Conservation (phyloP, 805 yeast species). For the Starmerella sp. region DNA sequence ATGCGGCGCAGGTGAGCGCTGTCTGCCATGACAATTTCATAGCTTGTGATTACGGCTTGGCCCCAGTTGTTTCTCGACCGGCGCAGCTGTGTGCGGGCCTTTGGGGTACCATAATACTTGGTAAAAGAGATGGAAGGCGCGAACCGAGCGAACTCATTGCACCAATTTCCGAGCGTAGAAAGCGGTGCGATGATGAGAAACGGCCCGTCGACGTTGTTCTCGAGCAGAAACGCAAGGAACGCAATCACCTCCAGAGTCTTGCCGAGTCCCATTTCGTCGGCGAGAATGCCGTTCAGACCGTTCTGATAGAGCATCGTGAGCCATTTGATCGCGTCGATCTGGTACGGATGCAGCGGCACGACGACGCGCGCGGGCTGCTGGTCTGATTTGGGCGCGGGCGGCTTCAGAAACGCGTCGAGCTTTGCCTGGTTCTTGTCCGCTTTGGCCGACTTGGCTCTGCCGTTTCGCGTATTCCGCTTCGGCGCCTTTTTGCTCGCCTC, state of each 20-base stretch:
- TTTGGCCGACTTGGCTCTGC: not conserved
- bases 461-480: not conserved
- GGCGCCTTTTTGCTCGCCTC: not conserved
- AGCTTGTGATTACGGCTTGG: slow-evolving; percentile 64
- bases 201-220: slow-evolving; percentile 69
- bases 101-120: slow-evolving; percentile 51
- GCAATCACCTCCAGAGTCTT: slow-evolving; percentile 86
- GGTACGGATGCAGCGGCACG: slow-evolving; percentile 67
- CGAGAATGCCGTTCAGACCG: slow-evolving; percentile 88
- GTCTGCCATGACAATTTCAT: slow-evolving; percentile 70
- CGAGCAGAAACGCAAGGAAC: slow-evolving; percentile 60
- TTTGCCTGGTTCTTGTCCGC: slow-evolving; percentile 2
- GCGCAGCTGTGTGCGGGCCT: slow-evolving; percentile 40
- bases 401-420: slow-evolving; percentile 16
- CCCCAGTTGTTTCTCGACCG: slow-evolving; percentile 22
- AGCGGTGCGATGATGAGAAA: slow-evolving; percentile 92
- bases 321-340: slow-evolving; percentile 87
- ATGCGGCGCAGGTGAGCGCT: slow-evolving; percentile 40
- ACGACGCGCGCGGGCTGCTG: slow-evolving; percentile 48
- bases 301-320: slow-evolving; percentile 76
- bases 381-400: slow-evolving; percentile 13
- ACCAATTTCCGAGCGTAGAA: slow-evolving; percentile 82
- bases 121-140: slow-evolving; percentile 59
- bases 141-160: slow-evolving; percentile 54
- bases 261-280: slow-evolving; percentile 97